Evolutionary conservation across 805 yeast species (phyloP).

Genomic region (Candida sanyiensis): DNA sequence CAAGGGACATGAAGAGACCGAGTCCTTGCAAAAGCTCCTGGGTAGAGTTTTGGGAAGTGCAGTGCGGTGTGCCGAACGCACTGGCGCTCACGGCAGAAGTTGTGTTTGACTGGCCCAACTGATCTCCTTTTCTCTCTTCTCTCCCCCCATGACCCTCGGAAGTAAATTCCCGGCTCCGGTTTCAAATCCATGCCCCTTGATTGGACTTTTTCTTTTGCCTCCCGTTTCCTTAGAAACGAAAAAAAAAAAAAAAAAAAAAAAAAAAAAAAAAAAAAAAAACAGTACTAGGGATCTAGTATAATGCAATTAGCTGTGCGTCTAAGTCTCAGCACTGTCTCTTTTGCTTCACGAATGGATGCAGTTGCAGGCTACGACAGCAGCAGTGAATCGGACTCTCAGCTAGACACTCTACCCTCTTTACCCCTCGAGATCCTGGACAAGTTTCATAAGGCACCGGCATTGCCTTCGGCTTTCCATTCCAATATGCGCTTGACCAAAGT

Average conservation of each 20-base stretch:
- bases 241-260: not conserved
- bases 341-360: slow-evolving; percentile 1
- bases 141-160: slow-evolving; percentile 5
- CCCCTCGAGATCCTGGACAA: slow-evolving; percentile 11
- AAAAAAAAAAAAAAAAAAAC: not conserved
- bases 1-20: not conserved
- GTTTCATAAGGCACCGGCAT: slow-evolving; percentile 11
- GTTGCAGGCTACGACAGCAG: slow-evolving; percentile 6
- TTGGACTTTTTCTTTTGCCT: slow-evolving; percentile 6
- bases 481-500: slow-evolving; percentile 13
- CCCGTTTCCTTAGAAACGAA: not conserved
- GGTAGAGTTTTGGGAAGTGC: not conserved
- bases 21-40: too few species aligned
- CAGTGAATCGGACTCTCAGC: slow-evolving; percentile 8
- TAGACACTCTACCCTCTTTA: not conserved
- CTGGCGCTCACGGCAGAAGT: not conserved
- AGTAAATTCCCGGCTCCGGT: slow-evolving; percentile 10
- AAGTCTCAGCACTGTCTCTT: not conserved
- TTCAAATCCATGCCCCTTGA: slow-evolving; percentile 10
- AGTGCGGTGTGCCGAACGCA: not conserved
- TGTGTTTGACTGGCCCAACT: not conserved
- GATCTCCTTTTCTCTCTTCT: not conserved
- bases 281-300: too few species aligned
- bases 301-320: too few species aligned
- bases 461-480: slow-evolving; percentile 7